Evolutionary conservation across 2,329 filamentous ascomycete species (phyloP).

Genomic region (Neopestalotiopsis clavispora): DNA sequence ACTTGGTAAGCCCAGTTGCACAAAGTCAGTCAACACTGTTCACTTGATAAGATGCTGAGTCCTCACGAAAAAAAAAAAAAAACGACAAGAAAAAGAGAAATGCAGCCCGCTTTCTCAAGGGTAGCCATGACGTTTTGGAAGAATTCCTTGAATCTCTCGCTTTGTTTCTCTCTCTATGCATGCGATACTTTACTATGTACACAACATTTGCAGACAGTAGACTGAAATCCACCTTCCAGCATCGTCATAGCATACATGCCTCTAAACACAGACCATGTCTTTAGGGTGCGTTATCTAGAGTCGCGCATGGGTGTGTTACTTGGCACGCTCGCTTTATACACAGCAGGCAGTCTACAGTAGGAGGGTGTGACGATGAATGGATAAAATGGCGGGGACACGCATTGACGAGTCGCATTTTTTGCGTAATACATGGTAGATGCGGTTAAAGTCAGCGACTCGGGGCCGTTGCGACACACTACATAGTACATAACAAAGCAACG

Average conservation of each 20-base stretch:
- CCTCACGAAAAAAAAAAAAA: background rate
- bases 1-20: background rate
- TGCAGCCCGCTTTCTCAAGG: background rate
- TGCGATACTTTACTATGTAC: too few species aligned
- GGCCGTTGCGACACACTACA: too few species aligned
- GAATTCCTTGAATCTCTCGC: too few species aligned
- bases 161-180: too few species aligned
- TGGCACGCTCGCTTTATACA: background rate
- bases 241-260: background rate
- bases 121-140: background rate
- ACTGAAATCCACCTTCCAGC: background rate
- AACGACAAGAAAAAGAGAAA: background rate
- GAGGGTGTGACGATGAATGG: background rate
- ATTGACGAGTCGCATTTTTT: background rate
- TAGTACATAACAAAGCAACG: too few species aligned
- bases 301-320: background rate
- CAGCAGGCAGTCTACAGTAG: background rate
- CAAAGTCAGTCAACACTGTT: background rate
- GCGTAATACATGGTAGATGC: background rate
- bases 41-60: background rate
- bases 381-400: background rate
- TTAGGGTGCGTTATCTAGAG: constrained; percentile 1
- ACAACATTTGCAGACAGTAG: background rate
- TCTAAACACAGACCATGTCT: background rate
- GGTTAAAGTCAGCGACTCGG: background rate